These are phyloP conservation scores for Coniochaeta sp. DNA, from an alignment of 2,329 filamentous ascomycete genomes.

Conservation along the genomic window DNA sequence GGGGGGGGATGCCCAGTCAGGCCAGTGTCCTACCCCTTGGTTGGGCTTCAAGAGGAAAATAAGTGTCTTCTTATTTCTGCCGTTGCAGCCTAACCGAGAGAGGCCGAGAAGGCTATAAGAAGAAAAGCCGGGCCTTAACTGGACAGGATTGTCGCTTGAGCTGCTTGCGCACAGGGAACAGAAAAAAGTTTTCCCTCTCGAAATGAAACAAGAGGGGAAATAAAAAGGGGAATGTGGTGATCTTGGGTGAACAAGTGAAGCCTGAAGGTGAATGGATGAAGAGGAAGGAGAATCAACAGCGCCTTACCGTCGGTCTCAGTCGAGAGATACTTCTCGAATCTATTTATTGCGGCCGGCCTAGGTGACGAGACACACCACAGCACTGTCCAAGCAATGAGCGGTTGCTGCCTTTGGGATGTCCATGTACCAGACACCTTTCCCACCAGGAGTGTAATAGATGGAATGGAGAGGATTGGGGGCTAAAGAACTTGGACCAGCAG, in stretches of 20 bases:
- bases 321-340: neutral
- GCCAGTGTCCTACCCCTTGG: no score
- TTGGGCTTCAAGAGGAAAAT: slow-evolving; percentile 2
- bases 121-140: slow-evolving; percentile 3
- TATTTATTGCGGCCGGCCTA: neutral
- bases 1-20: no score
- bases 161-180: neutral
- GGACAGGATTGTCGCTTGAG: slow-evolving; percentile 2
- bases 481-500: neutral
- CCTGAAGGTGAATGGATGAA: neutral
- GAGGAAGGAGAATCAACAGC: neutral
- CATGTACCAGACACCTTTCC: neutral
- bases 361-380: neutral
- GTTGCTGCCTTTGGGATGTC: slow-evolving; percentile 1
- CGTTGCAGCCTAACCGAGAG: slow-evolving; percentile 11
- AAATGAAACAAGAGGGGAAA: neutral
- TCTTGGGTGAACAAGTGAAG: neutral
- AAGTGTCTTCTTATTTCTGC: neutral
- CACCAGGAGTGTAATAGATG: neutral
- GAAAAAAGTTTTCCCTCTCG: neutral
- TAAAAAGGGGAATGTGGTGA: neutral
- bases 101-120: slow-evolving; percentile 5
- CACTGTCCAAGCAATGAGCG: neutral
- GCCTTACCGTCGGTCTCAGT: neutral
- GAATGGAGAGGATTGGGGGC: neutral